Base-by-base conservation (phyloP, 805 yeast species). In the Scheffersomyces stipitis region DNA sequence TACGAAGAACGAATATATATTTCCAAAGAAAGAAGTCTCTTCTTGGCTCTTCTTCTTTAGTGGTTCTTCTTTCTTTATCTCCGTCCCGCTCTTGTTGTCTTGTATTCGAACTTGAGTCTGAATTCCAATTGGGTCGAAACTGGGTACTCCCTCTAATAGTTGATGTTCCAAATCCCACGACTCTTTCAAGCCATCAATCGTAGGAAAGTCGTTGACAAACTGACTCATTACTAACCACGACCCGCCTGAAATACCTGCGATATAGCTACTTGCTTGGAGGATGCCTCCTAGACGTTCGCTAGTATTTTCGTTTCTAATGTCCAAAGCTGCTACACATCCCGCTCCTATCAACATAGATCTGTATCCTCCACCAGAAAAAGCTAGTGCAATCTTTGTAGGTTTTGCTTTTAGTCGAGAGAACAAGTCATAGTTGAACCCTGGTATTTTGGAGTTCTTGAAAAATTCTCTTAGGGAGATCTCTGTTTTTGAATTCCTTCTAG, bases 171-270 rank as follows among this genome's bases (percentile, higher is more conserved):
- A 48, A 34, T 64, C 59, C 81, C 80, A 71, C 16, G 47, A 44
- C 13, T 50, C 44, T 23, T 44, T 46, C 30, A 64, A 23, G 34
- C 58, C 41, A 24, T 40, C 26, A 18, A 62, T 42, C 5, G 67
- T 65, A 6, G 34, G 44, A 18, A 53, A 56, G 39, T 64, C 66
- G 34, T 61, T 58, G 1, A 63, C 51, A 18, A 56, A 58, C 33
- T 57, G 62, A 37, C 64, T 64, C 58, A 82, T 73, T 2, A 83
- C 75, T 6, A 80, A 57, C 89, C 90, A 83, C 31, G 83, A 73
- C 0, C 89, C 90, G 1, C 89, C 89, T 3, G 87, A 80, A 1
- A 81, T 71, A 0, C 88, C 88, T 0, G 78, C 73, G 8, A 83
- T 63, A 51, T 83, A 82, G 12, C 74, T 61, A 0, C 79, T 41